phyloP scores from a whole-genome alignment of 306 rosid genomes.

The Quercus cerris region DNA sequence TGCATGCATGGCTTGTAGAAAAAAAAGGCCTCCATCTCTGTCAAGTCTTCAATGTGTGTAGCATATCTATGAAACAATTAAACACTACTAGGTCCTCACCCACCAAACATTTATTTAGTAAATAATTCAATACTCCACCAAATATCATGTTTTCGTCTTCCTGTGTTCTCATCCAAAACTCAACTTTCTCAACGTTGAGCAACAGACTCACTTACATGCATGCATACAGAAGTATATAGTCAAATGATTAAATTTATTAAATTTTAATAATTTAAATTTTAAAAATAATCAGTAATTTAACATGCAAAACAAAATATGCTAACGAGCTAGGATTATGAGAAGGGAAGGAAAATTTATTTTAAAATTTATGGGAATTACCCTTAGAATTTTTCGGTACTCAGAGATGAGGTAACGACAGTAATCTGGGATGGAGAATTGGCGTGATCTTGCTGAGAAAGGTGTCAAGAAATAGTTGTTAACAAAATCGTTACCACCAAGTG shows the following conservation, averaged over 20 bases:
- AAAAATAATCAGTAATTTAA: no score
- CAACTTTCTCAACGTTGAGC: neutral
- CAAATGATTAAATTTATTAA: no score
- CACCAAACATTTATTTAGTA: neutral
- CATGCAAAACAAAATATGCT: no score
- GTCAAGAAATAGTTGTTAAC: slow-evolving; percentile 60
- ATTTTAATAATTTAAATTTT: no score
- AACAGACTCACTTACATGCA: neutral
- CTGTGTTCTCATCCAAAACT: neutral
- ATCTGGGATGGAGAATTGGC: slow-evolving; percentile 51
- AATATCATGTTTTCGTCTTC: no score
- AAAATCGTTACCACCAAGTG: slow-evolving; percentile 66
- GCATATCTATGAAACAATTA: neutral
- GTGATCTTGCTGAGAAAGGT: slow-evolving; percentile 44
- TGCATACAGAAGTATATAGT: no score
- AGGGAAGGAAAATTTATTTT: no score
- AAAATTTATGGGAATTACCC: slow-evolving; percentile 17
- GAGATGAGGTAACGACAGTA: slow-evolving; percentile 41
- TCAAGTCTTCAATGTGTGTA: neutral
- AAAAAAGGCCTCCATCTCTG: neutral
- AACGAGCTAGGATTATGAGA: no score
- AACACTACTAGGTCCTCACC: neutral
- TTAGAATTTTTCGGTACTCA: slow-evolving; percentile 43
- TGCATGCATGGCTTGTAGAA: no score
- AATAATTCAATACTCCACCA: no score